Base-by-base conservation (phyloP, 805 yeast species). In the Lachancea sp. region DNA sequence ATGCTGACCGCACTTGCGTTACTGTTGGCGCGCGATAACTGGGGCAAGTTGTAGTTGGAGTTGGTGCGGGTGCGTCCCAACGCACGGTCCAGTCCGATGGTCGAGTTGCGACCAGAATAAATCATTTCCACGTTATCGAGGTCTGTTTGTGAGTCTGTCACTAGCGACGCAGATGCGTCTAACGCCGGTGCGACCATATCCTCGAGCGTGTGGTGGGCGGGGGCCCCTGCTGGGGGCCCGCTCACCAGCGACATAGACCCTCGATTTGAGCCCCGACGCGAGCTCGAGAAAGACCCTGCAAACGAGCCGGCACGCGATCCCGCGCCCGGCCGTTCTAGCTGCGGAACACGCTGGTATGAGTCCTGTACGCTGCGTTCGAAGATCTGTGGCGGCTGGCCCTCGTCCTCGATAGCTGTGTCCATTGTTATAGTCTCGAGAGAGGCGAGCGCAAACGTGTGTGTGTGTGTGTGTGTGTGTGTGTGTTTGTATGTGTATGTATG, bases 101-200 rank as follows among this genome's bases (percentile, higher is more conserved):
- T 80, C 3, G 81, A 74, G 49, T 79, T 77, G 50, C 83, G 71
- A 47, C 82, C 68, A 30, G 82, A 68, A 54, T 81, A 80, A 15
- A 86, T 79, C 65, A 87, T 77, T 48, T 85, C 90, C 12, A 85
- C 79, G 44, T 76, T 73, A 52, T 84, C 82, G 48, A 88, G 73
- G 55, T 82, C 77, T 3, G 83, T 70, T 36, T 70, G 65, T 10
- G 66, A 56, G 54, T 79, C 80, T 12, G 81, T 75, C 36, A 80
- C 71, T 31, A 85, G 69, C 48, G 82, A 78, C 16, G 81, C 74
- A 3, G 93, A 77, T 8, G 95, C 87, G 55, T 86, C 95, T 53
- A 87, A 69, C 6, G 86, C 86, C 0, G 96, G 90, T 1, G 95
- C 85, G 17, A 87, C 85, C 53, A 66, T 77, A 62, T 88, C 85